A percentile compares a stretch with the other conserved stretches of the same genome.
Evolutionary conservation across 2,329 filamentous ascomycete genomes (phyloP).

Genomic region (Monosporascus ibericus): DNA sequence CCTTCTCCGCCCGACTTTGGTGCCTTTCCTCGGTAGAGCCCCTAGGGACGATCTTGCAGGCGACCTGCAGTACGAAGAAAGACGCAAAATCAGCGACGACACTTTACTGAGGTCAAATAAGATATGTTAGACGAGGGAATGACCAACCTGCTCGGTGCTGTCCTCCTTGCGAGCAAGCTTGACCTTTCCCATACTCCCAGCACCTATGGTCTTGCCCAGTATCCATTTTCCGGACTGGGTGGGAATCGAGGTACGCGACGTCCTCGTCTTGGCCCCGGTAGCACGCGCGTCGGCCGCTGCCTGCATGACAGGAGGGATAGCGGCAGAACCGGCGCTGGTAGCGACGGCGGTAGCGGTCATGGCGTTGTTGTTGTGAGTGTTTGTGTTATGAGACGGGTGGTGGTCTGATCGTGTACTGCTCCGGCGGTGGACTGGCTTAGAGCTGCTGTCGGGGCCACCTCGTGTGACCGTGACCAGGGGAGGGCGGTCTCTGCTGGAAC

Average conservation of each 20-base stretch:
- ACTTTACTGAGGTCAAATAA: background rate
- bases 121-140: constrained; percentile 4
- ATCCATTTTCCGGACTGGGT: constrained; percentile 90
- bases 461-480: constrained; percentile 33
- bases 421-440: constrained; percentile 41
- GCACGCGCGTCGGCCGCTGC: constrained; percentile 40
- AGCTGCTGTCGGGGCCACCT: constrained; percentile 42
- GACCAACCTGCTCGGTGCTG: constrained; percentile 77
- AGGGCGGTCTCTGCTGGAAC: constrained; percentile 57
- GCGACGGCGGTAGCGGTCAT: constrained; percentile 46
- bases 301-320: constrained; percentile 41
- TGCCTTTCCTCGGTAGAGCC: constrained; percentile 83
- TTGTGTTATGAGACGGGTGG: constrained; percentile 6
- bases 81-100: constrained; percentile 1
- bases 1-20: constrained; percentile 64
- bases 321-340: constrained; percentile 47
- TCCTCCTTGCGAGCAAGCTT: constrained; percentile 90
- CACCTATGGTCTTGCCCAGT: constrained; percentile 92
- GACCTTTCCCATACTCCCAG: constrained; percentile 98
- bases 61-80: constrained; percentile 54
- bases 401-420: constrained; percentile 44
- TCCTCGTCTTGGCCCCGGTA: constrained; percentile 44
- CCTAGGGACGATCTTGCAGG: constrained; percentile 93
- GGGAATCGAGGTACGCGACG: constrained; percentile 74
- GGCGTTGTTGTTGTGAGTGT: constrained; percentile 28